These are phyloP conservation scores for Aspergillus asperescens DNA, from an alignment of 495 filamentous ascomycete species.

Conservation along the genomic window DNA sequence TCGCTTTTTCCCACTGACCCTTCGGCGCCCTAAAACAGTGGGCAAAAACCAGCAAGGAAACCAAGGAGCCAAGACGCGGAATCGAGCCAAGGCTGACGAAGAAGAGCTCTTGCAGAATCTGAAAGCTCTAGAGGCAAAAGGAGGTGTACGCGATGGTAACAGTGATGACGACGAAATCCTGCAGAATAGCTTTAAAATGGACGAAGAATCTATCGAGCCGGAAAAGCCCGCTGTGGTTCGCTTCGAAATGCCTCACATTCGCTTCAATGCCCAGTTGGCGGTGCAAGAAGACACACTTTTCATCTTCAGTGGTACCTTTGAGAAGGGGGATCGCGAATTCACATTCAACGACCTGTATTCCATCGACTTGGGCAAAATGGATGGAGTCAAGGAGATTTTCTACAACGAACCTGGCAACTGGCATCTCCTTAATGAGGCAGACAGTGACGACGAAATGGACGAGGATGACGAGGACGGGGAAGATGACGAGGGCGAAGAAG, in stretches of 20 bases:
- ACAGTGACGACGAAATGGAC: slow-evolving; percentile 63
- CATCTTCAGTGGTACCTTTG: slow-evolving; percentile 90
- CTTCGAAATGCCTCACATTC: slow-evolving; percentile 75
- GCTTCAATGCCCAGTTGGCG: slow-evolving; percentile 85
- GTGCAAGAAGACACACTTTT: slow-evolving; percentile 90
- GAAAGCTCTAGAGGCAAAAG: slow-evolving; percentile 69
- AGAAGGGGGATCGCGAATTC: slow-evolving; percentile 89
- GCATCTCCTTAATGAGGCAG: slow-evolving; percentile 67
- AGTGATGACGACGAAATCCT: slow-evolving; percentile 49
- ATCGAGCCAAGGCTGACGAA: slow-evolving; percentile 75
- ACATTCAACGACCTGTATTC: slow-evolving; percentile 92
- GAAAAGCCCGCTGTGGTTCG: slow-evolving; percentile 44
- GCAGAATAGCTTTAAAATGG: slow-evolving; percentile 29
- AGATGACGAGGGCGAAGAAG: slow-evolving; percentile 52
- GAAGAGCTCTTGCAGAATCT: slow-evolving; percentile 84
- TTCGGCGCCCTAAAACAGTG: slow-evolving; percentile 61
- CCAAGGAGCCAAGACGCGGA: slow-evolving; percentile 54
- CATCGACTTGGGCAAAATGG: slow-evolving; percentile 84
- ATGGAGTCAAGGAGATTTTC: slow-evolving; percentile 87
- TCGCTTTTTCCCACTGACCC: slow-evolving; percentile 77
- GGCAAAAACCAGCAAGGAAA: slow-evolving; percentile 55
- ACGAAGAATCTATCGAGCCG: slow-evolving; percentile 51
- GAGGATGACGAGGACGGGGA: slow-evolving; percentile 64
- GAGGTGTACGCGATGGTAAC: slow-evolving; percentile 47
- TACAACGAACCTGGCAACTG: slow-evolving; percentile 79